A percentile compares a stretch with the other conserved stretches of the same genome.
These are phyloP conservation scores for Fusarium subglutinans DNA, from an alignment of 2,329 filamentous ascomycete species.

Conservation along the genomic window DNA sequence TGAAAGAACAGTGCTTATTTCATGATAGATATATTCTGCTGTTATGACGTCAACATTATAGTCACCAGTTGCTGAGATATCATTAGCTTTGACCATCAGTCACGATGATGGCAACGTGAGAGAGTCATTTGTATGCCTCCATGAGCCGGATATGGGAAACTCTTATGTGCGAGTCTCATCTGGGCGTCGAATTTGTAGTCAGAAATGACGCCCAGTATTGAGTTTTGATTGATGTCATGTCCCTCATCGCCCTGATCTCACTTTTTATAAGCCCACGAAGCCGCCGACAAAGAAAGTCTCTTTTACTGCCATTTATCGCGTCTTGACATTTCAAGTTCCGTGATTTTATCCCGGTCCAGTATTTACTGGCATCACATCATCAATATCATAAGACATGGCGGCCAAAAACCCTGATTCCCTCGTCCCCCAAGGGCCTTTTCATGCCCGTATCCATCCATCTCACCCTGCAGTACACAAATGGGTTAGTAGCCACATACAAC, in stretches of 20 bases:
- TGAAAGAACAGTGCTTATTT: too few relatives aligned
- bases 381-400: background rate
- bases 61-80: accelerated
- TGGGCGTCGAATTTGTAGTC: background rate
- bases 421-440: background rate
- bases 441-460: background rate
- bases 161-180: accelerated
- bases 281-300: background rate
- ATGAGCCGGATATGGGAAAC: background rate
- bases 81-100: background rate
- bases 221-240: background rate
- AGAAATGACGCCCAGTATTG: accelerated
- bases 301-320: background rate
- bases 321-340: accelerated
- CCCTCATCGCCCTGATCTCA: background rate
- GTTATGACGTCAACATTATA: background rate
- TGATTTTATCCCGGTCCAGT: too few relatives aligned
- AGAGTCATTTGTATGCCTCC: background rate
- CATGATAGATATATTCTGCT: background rate
- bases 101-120: background rate
- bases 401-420: background rate
- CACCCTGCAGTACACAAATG: background rate
- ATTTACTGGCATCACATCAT: too few relatives aligned
- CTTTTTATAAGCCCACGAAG: background rate
- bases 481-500: background rate